phyloP scores from a whole-genome alignment of 2,329 filamentous ascomycete species.

The Botrytis porri region DNA sequence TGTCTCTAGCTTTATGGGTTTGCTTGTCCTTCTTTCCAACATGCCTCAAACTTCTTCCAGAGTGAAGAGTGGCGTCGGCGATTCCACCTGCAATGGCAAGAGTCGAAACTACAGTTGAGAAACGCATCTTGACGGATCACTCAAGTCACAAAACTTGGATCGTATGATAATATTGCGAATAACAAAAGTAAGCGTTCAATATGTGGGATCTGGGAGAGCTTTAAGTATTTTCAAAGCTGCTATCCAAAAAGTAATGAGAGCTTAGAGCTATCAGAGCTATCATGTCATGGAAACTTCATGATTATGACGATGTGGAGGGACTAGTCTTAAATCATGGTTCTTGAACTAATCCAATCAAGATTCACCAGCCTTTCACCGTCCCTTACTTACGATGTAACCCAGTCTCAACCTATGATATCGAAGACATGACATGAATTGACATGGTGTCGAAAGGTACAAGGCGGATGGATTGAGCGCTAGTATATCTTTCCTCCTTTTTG shows the following conservation, averaged over 20 bases:
- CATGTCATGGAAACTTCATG: constrained; percentile 8
- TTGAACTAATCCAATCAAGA: background rate
- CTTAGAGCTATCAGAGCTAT: background rate
- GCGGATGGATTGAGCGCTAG: background rate
- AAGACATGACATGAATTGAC: background rate
- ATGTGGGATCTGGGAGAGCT: background rate
- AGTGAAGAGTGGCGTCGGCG: constrained; percentile 13
- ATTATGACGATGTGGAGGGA: constrained; percentile 2
- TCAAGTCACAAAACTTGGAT: constrained; percentile 8
- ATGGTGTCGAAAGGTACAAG: constrained; percentile 3
- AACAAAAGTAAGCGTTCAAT: background rate
- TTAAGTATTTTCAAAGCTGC: background rate
- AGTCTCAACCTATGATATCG: background rate
- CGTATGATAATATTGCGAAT: background rate
- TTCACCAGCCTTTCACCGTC: constrained; percentile 3
- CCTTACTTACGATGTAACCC: constrained; percentile 1
- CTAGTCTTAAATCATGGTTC: background rate
- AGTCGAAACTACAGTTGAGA: constrained; percentile 17
- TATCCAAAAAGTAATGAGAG: background rate
- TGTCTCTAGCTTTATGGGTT: background rate
- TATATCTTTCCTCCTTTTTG: constrained; percentile 6
- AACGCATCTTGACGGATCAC: constrained; percentile 20
- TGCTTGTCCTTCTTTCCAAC: constrained; percentile 18
- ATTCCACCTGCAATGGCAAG: constrained; percentile 19
- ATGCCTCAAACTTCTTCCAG: constrained; percentile 19